These are phyloP conservation scores for Trichoderma cornu-damae DNA, from an alignment of 2,329 filamentous ascomycete species.

Conservation along the genomic window DNA sequence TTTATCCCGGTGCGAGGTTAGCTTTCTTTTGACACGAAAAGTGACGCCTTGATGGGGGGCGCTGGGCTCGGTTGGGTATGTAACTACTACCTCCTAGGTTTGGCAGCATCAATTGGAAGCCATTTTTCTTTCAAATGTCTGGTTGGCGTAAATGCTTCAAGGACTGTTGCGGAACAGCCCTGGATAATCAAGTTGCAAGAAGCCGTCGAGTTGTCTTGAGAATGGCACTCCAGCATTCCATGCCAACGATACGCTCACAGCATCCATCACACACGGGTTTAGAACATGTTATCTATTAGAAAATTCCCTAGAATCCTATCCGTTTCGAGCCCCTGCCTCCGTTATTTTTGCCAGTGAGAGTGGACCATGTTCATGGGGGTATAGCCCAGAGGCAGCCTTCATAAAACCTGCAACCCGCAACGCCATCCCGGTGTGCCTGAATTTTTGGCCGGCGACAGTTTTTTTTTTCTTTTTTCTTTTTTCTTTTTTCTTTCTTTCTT, in stretches of 20 bases:
- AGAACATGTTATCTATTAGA: constrained; percentile 33
- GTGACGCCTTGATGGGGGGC: constrained; percentile 7
- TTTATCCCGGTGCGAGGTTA: not conserved
- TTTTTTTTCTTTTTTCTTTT: too few species aligned
- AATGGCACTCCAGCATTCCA: not conserved
- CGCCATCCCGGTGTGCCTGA: constrained; percentile 34
- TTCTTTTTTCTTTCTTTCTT: too few species aligned
- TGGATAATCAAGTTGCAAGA: not conserved
- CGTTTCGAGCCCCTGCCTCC: constrained; percentile 33
- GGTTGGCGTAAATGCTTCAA: not conserved
- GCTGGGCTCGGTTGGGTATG: constrained; percentile 10
- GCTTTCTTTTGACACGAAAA: constrained; percentile 1
- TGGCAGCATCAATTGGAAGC: constrained; percentile 1
- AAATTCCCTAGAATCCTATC: constrained; percentile 27
- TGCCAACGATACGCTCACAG: not conserved
- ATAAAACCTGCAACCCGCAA: constrained; percentile 38
- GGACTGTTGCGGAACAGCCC: not conserved
- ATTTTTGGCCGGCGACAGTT: not conserved
- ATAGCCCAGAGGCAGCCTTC: constrained; percentile 39
- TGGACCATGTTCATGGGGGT: constrained; percentile 35
- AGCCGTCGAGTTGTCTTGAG: too few species aligned
- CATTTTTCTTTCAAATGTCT: not conserved
- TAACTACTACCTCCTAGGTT: constrained; percentile 9
- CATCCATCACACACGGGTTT: not conserved
- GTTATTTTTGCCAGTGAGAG: constrained; percentile 33